Percentiles rank a stretch among this genome's conserved stretches.
These are phyloP conservation scores for Yamadazyma pseudoaaseri DNA, from an alignment of 1,139 yeast genomes.

Conservation along the genomic window DNA sequence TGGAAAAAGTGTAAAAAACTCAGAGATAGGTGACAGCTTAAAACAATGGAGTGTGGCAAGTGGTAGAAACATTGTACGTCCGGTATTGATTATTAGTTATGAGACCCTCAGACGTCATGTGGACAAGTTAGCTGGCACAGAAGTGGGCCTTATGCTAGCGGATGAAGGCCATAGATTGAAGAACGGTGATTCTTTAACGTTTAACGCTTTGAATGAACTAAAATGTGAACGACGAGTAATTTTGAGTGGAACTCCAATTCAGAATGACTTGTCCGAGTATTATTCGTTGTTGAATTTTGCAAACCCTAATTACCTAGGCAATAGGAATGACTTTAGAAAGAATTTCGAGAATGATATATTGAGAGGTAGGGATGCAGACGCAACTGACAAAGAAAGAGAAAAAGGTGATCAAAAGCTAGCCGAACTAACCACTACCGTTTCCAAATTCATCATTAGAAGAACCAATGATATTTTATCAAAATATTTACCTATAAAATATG, in stretches of 20 bases:
- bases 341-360: conserved; percentile 81
- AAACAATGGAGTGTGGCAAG: conserved; percentile 85
- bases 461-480: conserved; percentile 93
- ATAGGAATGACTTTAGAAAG: conserved; percentile 78
- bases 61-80: conserved; percentile 89
- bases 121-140: conserved; percentile 70
- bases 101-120: conserved; percentile 90
- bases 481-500: conserved; percentile 92
- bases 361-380: conserved; percentile 86
- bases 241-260: conserved; percentile 96
- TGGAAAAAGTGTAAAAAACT: conserved; percentile 73
- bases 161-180: conserved; percentile 97
- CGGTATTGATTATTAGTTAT: conserved; percentile 92
- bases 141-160: conserved; percentile 85
- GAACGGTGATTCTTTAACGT: conserved; percentile 92
- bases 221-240: conserved; percentile 88
- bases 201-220: conserved; percentile 80
- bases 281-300: conserved; percentile 90
- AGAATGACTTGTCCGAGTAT: conserved; percentile 92
- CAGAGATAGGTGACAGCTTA: conserved; percentile 68
- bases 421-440: conserved; percentile 75
- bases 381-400: conserved; percentile 74
- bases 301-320: conserved; percentile 89
- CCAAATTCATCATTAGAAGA: conserved; percentile 88
- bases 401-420: conserved; percentile 70